These are phyloP conservation scores for Trichoderma breve DNA, from an alignment of 2,329 filamentous ascomycete species.

Conservation along the genomic window DNA sequence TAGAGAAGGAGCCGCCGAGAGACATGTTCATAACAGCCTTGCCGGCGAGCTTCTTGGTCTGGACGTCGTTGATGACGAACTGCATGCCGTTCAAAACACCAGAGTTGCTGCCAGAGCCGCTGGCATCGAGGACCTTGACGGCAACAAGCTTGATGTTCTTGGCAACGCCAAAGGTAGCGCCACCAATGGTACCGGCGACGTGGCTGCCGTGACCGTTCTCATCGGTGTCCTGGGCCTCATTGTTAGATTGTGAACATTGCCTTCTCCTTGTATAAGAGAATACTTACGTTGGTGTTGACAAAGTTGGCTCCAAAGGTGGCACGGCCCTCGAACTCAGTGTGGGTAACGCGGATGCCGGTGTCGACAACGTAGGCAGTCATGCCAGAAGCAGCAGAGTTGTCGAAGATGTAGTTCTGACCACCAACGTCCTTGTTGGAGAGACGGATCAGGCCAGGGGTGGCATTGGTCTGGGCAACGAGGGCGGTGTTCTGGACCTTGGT, in stretches of 20 bases:
- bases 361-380: slow-evolving; percentile 64
- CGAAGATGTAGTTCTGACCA: slow-evolving; percentile 43
- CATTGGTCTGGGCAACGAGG: slow-evolving; percentile 51
- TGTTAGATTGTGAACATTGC: slow-evolving; percentile 8
- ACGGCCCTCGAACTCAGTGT: slow-evolving; percentile 56
- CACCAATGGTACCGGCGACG: slow-evolving; percentile 61
- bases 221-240: slow-evolving; percentile 43
- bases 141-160: slow-evolving; percentile 55
- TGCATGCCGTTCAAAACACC: slow-evolving; percentile 58
- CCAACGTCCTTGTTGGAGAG: slow-evolving; percentile 46
- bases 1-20: slow-evolving; percentile 50
- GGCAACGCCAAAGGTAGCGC: slow-evolving; percentile 60
- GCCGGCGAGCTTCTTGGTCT: slow-evolving; percentile 41
- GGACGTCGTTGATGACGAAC: slow-evolving; percentile 50
- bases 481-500: slow-evolving; percentile 45
- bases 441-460: slow-evolving; percentile 53
- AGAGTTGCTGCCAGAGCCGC: slow-evolving; percentile 38
- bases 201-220: slow-evolving; percentile 64
- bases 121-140: slow-evolving; percentile 59
- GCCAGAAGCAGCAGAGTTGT: slow-evolving; percentile 51
- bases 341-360: slow-evolving; percentile 58
- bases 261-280: neutral
- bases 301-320: slow-evolving; percentile 55
- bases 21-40: slow-evolving; percentile 65
- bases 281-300: slow-evolving; percentile 45